Conservation (phyloP, 2,329 filamentous ascomycete genomes). For the Clonostachys chloroleuca region DNA sequence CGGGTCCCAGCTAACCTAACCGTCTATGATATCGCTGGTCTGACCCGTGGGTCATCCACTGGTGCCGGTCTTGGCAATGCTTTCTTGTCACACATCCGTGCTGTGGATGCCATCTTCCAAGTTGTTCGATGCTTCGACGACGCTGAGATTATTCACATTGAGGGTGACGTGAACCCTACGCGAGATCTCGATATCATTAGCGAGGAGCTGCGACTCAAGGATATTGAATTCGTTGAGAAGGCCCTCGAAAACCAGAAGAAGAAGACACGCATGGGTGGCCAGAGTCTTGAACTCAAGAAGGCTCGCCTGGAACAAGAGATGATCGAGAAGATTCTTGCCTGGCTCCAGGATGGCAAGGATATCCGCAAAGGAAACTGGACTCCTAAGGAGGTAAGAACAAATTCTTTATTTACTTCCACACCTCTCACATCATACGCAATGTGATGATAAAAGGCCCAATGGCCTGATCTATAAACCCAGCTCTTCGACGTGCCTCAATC, state of each 20-base stretch:
- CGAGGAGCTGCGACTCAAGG: conserved; percentile 94
- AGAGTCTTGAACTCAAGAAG: conserved; percentile 97
- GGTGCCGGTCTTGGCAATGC: conserved; percentile 96
- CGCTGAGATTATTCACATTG: conserved; percentile 98
- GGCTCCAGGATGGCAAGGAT: conserved; percentile 85
- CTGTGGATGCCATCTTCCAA: conserved; percentile 96
- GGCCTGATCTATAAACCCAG: conserved; percentile 97
- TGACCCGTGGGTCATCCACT: conserved; percentile 92
- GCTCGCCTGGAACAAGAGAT: conserved; percentile 89
- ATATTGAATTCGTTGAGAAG: conserved; percentile 98
- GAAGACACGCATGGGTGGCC: conserved; percentile 90
- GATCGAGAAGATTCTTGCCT: conserved; percentile 82
- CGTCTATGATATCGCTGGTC: conserved; percentile 96
- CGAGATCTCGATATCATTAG: conserved; percentile 95
- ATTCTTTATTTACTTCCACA: conserved; percentile 8
- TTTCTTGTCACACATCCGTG: conserved; percentile 97
- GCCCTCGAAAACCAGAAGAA: conserved; percentile 87
- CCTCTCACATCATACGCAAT: conserved; percentile 23
- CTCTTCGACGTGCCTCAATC: conserved; percentile 89
- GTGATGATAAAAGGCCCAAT: conserved; percentile 98
- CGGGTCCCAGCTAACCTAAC: conserved; percentile 95
- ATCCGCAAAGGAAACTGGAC: conserved; percentile 86
- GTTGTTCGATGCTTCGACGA: conserved; percentile 97
- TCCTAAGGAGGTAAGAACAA: conserved; percentile 88
- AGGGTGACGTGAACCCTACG: conserved; percentile 94